Base-by-base conservation (phyloP, 305 asterid genomes). In the Fraxinus dipetala region DNA sequence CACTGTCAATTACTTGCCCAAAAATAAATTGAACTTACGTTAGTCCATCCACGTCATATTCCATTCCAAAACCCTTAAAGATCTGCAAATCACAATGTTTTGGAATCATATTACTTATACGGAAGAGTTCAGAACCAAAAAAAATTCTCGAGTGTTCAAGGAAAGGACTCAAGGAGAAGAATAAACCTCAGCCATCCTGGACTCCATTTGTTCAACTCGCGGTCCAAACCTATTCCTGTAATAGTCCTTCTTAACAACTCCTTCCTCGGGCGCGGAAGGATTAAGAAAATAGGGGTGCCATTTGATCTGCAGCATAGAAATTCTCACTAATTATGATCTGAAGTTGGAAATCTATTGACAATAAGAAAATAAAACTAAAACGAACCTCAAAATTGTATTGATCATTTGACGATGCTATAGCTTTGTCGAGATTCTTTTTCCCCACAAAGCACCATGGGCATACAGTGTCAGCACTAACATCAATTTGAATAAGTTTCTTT, bases 371-470 rank as follows among this genome's bases (percentile, higher is more conserved):
- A 43, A 36, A 72, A 30, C 32, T 40, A 78, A 72, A 35, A 28
- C 4, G 59, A 77, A 92, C 98, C 98, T 94, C 89, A 28, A 94
- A 95, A 83, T 86, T 82, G 75, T 87, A 93, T 56, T 82, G 86
- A 82, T 94, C 89, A 78, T 84, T 85, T 1, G 94, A 87, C 11
- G 88, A 88, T 54, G 91, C 92, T 40, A 94, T 91, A 24, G 99
- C 99, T 87, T 89, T 92, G 83, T 95, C 97, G 32, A 95, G 88
- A 88, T 93, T 92, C 88, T 79, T 91, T 82, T 95, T 94, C 45
- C 99, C 99, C 80, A 95, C 96, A 85, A 87, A 95, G 84, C 99
- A 95, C 99, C 99, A 95, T 7, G 98, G 97, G 79, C 99, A 95
- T 32, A 95, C 97, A 2, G 91, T 92, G 85, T 95, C 99, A 9